Evolutionary conservation across 1,284 basidiomycete species (phyloP).

Genomic region (Trichosporon ovoides): DNA sequence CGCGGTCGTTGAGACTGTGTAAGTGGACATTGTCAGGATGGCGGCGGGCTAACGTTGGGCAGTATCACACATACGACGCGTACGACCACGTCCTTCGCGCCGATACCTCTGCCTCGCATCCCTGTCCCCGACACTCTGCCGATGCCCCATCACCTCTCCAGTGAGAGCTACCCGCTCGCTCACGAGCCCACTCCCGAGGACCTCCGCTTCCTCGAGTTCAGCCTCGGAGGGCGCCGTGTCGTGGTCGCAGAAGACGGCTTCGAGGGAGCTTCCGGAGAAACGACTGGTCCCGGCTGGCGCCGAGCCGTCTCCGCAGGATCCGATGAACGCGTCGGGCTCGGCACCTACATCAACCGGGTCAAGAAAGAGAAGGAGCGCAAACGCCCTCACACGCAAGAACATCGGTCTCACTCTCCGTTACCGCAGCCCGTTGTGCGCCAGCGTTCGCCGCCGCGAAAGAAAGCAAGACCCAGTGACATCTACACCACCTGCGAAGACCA

Average conservation of each 20-base stretch:
- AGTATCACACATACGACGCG: slow-evolving; percentile 16
- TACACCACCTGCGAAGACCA: slow-evolving; percentile 2
- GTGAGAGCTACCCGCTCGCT: slow-evolving; percentile 41
- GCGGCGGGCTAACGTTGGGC: background rate
- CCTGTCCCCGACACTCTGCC: slow-evolving; percentile 31
- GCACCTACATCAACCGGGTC: slow-evolving; percentile 21
- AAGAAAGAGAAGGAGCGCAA: slow-evolving; percentile 42
- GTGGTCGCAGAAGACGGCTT: slow-evolving; percentile 40
- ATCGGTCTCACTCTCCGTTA: background rate
- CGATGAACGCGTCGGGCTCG: slow-evolving; percentile 24
- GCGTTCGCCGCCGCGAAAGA: slow-evolving; percentile 40
- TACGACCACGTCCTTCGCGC: slow-evolving; percentile 45
- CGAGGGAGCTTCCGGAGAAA: slow-evolving; percentile 4
- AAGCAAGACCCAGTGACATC: slow-evolving; percentile 26
- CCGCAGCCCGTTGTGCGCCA: slow-evolving; percentile 3
- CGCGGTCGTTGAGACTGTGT: slow-evolving; percentile 47
- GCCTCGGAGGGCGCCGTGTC: slow-evolving; percentile 38
- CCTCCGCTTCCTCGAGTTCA: slow-evolving; percentile 39
- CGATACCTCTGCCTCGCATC: slow-evolving; percentile 42
- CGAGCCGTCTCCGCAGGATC: slow-evolving; percentile 21
- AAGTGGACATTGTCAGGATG: slow-evolving; percentile 11
- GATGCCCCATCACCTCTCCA: slow-evolving; percentile 28
- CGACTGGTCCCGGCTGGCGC: slow-evolving; percentile 25
- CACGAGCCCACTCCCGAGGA: slow-evolving; percentile 41
- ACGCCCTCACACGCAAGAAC: slow-evolving; percentile 23